Conservation (phyloP, 2,329 filamentous ascomycete genomes). For the Capronia coronata region DNA sequence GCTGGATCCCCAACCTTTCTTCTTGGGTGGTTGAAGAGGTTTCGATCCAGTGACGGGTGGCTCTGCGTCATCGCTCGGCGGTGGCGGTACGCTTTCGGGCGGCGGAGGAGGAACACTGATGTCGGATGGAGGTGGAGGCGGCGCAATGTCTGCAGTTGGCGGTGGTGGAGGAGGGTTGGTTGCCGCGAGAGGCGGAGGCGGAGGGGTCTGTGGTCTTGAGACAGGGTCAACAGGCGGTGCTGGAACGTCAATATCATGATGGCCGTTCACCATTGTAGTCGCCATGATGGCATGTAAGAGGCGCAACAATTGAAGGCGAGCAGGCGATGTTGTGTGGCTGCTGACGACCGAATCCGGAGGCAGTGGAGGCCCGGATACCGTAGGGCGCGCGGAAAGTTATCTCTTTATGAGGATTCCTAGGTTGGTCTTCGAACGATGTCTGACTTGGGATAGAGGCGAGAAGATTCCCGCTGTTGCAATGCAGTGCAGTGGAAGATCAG, state of each 20-base stretch:
- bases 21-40: constrained; percentile 46
- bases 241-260: constrained; percentile 27
- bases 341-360: too few species aligned
- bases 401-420: too few species aligned
- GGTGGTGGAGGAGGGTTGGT: constrained; percentile 35
- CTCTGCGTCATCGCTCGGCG: constrained; percentile 32
- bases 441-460: too few species aligned
- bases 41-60: constrained; percentile 41
- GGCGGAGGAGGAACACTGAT: constrained; percentile 36
- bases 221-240: constrained; percentile 35
- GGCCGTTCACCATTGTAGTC: constrained; percentile 31
- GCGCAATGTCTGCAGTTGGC: constrained; percentile 35
- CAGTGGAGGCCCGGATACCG: too few species aligned
- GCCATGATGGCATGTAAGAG: constrained; percentile 31
- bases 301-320: background rate
- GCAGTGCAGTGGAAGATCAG: too few species aligned
- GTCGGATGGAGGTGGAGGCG: constrained; percentile 40
- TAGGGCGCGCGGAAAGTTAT: too few species aligned
- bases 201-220: constrained; percentile 30
- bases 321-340: background rate
- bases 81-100: constrained; percentile 35
- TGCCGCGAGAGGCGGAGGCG: constrained; percentile 19
- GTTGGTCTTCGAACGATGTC: too few species aligned
- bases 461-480: too few species aligned
- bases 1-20: constrained; percentile 46